These are phyloP conservation scores for Cordyceps cicadae DNA, from an alignment of 2,329 filamentous ascomycete species.

Conservation along the genomic window DNA sequence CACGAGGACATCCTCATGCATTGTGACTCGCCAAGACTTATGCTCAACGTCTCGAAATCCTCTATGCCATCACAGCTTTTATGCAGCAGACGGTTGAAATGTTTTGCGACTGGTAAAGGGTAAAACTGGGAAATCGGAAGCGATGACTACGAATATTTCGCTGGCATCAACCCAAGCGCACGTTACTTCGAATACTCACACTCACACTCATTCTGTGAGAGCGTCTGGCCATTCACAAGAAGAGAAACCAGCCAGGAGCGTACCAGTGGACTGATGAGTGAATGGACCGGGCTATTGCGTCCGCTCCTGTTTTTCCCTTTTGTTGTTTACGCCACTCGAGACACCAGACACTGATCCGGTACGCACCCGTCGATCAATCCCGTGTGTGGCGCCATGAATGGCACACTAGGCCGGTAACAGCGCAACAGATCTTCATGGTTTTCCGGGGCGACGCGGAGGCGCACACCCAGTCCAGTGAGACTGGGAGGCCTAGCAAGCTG, in stretches of 20 bases:
- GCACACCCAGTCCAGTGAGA: neutral
- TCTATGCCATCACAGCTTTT: no score
- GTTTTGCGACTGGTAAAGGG: no score
- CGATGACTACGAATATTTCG: neutral
- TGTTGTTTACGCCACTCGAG: neutral
- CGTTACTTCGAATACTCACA: neutral
- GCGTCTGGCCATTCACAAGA: neutral
- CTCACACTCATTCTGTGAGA: neutral
- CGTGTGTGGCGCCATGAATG: neutral
- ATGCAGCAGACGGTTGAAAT: neutral
- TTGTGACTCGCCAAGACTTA: no score
- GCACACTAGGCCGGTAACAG: neutral
- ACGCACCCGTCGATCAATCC: neutral
- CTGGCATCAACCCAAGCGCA: neutral
- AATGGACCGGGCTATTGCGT: neutral
- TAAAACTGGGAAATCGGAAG: neutral
- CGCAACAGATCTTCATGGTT: slow-evolving; percentile 1
- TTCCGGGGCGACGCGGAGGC: neutral
- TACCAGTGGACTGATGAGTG: neutral
- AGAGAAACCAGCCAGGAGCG: neutral
- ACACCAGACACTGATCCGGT: neutral
- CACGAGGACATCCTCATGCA: no score
- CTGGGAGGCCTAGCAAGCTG: neutral
- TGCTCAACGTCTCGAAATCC: no score
- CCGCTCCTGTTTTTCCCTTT: neutral